Conservation (phyloP, 2,329 filamentous ascomycete species). For the Ophiostoma sp. region DNA sequence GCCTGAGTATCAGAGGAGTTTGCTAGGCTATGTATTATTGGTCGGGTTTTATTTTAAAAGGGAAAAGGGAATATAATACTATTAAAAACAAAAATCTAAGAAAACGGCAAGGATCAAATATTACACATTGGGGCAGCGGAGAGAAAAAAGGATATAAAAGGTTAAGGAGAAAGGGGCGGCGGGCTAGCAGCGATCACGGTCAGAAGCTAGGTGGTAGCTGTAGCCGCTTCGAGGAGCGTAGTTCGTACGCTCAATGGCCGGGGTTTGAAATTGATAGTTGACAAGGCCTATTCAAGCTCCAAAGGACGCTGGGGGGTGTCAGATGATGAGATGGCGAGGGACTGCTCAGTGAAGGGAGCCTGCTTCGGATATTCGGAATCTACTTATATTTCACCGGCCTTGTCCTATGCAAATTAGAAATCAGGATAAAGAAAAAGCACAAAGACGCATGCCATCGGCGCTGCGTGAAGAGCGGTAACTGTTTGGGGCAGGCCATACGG, state of each 20-base stretch:
- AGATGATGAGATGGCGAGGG: not conserved
- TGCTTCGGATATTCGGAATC: too few relatives aligned
- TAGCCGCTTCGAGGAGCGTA: not conserved
- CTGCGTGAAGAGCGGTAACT: slow-evolving; percentile 6
- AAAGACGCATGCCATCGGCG: not conserved
- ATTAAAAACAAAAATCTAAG: not conserved
- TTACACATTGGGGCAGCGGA: not conserved
- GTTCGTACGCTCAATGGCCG: not conserved
- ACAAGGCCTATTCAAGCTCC: too few relatives aligned
- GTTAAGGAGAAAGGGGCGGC: not conserved
- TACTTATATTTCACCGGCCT: too few relatives aligned
- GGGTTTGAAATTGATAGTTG: too few relatives aligned
- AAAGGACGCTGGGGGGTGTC: not conserved
- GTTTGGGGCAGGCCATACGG: slow-evolving; percentile 18
- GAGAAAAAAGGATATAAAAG: not conserved
- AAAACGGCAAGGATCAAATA: not conserved
- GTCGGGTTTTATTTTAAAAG: not conserved
- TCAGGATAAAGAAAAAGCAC: not conserved
- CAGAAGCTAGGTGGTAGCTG: not conserved
- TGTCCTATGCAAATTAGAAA: not conserved
- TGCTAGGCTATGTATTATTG: not conserved
- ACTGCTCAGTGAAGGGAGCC: too few relatives aligned
- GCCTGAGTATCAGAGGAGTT: not conserved
- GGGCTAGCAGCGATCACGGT: not conserved
- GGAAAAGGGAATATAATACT: not conserved